phyloP scores from a whole-genome alignment of 2,329 filamentous ascomycete genomes.

The Rachicladosporium sp. region DNA sequence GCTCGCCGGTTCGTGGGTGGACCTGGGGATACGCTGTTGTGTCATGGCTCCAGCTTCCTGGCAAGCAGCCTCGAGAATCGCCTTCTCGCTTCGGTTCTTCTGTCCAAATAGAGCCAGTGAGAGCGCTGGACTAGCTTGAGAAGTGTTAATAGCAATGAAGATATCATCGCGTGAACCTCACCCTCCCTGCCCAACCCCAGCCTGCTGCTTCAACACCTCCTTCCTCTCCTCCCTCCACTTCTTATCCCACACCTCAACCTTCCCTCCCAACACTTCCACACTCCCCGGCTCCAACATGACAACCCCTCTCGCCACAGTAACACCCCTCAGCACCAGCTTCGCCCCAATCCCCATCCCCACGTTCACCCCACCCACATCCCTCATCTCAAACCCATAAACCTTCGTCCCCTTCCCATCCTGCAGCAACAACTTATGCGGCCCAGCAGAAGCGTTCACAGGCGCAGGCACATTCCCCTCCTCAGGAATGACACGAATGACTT shows the following conservation, averaged over 20 bases:
- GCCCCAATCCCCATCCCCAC: conserved; percentile 62
- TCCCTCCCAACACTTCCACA: conserved; percentile 71
- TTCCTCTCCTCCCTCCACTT: conserved; percentile 64
- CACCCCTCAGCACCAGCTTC: conserved; percentile 61
- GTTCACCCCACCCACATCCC: conserved; percentile 51
- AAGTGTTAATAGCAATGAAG: no score
- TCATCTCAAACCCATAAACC: conserved; percentile 61
- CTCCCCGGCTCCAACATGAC: conserved; percentile 61
- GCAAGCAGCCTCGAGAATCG: no score
- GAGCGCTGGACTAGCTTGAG: no score
- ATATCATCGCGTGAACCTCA: no score
- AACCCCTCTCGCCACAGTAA: conserved; percentile 60
- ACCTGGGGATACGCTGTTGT: no score
- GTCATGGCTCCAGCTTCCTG: no score
- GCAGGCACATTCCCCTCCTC: conserved; percentile 28
- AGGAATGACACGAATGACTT: conserved; percentile 63
- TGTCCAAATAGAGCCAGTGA: no score
- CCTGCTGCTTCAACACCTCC: conserved; percentile 47
- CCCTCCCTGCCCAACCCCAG: conserved; percentile 7
- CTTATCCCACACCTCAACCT: conserved; percentile 68
- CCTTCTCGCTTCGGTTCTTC: no score
- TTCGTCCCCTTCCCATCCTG: conserved; percentile 65
- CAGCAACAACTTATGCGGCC: conserved; percentile 68
- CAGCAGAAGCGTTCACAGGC: conserved; percentile 27
- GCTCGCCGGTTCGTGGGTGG: no score